Base-by-base conservation (phyloP, 2,329 filamentous ascomycete species). In the Colletotrichum melonis region DNA sequence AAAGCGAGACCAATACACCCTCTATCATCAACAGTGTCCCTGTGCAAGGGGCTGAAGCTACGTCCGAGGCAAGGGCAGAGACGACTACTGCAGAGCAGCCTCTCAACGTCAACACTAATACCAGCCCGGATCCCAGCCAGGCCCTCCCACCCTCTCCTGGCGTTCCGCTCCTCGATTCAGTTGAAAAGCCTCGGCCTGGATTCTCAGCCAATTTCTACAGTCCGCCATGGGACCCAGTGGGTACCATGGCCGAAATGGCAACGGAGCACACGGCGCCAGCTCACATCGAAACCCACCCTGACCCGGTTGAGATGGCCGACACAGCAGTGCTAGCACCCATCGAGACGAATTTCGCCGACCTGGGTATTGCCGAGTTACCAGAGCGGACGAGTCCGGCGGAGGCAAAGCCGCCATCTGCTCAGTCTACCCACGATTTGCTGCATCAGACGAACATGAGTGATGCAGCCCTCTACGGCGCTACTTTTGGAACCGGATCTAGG, bases 221-320 rank as follows among this genome's bases (percentile, higher is more conserved):
- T 4, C 57, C 49, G 16, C 30, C 72, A 19, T 82, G 80, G 16
- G 79, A 86, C 46, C 86, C 87, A 0, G 81, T 88, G 1, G 86
- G 86, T 1, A 54, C 84, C 19, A 79, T 88, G 26, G 83, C 86
- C 3, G 87, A 89, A 77, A 85, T 89, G 80, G 77, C 85, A 5
- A 87, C 85, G 11, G 82, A 84, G 22, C 77, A 82, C 26, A 87
- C 86, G 0, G 82, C 80, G 0, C 75, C 75, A 8, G 84, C 86
- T 7, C 78, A 78, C 1, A 81, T 84, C 6, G 86, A 88, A 74
- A 79, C 77, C 14, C 80, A 87, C 54, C 86, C 86, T 0, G 78
- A 83, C 0, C 84, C 86, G 0, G 81, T 87, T 4, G 87, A 88
- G 76, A 82, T 88, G 74, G 82, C 80, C 1, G 84, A 84, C 59